phyloP scores from a whole-genome alignment of 768 basidiomycete species.

The Suillus variegatus region DNA sequence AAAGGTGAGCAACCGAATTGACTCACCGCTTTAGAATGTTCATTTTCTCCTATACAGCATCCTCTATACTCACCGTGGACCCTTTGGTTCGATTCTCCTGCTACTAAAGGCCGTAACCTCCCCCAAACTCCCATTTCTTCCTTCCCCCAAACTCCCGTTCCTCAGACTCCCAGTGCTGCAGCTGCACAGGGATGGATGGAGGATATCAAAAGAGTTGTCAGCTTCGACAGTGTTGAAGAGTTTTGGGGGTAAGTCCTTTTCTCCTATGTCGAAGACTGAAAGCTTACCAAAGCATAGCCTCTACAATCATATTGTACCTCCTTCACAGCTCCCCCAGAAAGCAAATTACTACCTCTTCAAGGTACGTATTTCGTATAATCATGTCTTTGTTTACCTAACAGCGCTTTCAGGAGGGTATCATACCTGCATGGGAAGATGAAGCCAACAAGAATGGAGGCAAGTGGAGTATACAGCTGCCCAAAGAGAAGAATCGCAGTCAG shows the following conservation, averaged over 20 bases:
- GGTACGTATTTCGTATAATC: slow-evolving; percentile 41
- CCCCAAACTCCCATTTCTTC: slow-evolving; percentile 82
- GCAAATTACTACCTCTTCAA: slow-evolving; percentile 99
- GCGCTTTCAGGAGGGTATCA: slow-evolving; percentile 77
- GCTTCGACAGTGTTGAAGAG: slow-evolving; percentile 96
- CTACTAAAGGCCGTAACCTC: slow-evolving; percentile 86
- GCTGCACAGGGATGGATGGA: slow-evolving; percentile 97
- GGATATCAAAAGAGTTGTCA: slow-evolving; percentile 95
- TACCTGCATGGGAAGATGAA: slow-evolving; percentile 97
- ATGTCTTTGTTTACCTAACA: slow-evolving; percentile 8
- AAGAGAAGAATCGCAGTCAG: slow-evolving; percentile 82
- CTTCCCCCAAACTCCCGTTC: slow-evolving; percentile 73
- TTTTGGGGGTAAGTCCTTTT: slow-evolving; percentile 86
- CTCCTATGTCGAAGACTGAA: background rate
- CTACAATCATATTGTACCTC: slow-evolving; percentile 97
- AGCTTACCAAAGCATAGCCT: slow-evolving; percentile 48
- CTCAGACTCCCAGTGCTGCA: slow-evolving; percentile 69
- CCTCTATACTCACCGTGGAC: slow-evolving; percentile 95
- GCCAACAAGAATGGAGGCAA: slow-evolving; percentile 98
- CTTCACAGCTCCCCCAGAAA: slow-evolving; percentile 89
- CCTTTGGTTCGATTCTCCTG: slow-evolving; percentile 96
- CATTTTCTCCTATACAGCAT: slow-evolving; percentile 53
- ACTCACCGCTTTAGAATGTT: slow-evolving; percentile 1
- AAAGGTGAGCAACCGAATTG: slow-evolving; percentile 58
- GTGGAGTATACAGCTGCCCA: slow-evolving; percentile 97